Base-by-base conservation (phyloP, 2,329 filamentous ascomycete genomes). In the Dactylellina haptotyla region DNA sequence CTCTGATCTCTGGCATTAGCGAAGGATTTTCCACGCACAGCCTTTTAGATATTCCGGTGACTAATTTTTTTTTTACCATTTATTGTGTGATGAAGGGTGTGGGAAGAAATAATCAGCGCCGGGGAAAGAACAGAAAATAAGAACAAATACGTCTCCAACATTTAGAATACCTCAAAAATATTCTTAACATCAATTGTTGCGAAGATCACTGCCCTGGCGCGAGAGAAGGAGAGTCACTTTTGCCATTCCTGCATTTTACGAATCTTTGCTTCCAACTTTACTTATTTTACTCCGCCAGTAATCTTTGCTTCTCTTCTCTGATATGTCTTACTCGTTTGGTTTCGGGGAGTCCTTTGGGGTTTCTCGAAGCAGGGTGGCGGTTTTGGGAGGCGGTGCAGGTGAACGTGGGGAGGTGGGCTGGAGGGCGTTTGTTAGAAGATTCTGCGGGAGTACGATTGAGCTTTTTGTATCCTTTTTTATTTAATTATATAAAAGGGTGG, bases 141-240 rank as follows among this genome's bases (percentile, higher is more conserved):
- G 50, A 66, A 53, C 56, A 73, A n/a, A 45, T 63, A 66, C 69
- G 69, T 73, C 69, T 73, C 69, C 69, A 73, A 73, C 69, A 73
- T n/a, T 46, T 18, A 43, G 37, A 66, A 73, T 61, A 65, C 59
- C 9, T n/a, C 28, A 28, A 28, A 39, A 32, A 57, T 66, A 65
- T 66, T 50, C 48, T 46, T 30, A 46, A 43, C 43, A 18, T 58
- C 54, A 48, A 73, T 73, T 73, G 69, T 73, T 73, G 69, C 30
- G 69, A 66, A 66, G 69, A 73, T 73, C 69, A 73, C 69, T 73
- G 69, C 69, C 69, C 69, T 66, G 61, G 69, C 69, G 69, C 69
- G 54, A 73, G 32, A 73, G 61, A 66, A 66, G 25, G 69, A 54
- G 10, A 37, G 43, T n/a, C 25, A 6, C 9, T n/a, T 34, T 41